A percentile compares a stretch with the other conserved stretches of the same genome.
Evolutionary conservation across 163 green algal genomes (phyloP).

Genomic region (Chlamydomonas reinhardtii): DNA sequence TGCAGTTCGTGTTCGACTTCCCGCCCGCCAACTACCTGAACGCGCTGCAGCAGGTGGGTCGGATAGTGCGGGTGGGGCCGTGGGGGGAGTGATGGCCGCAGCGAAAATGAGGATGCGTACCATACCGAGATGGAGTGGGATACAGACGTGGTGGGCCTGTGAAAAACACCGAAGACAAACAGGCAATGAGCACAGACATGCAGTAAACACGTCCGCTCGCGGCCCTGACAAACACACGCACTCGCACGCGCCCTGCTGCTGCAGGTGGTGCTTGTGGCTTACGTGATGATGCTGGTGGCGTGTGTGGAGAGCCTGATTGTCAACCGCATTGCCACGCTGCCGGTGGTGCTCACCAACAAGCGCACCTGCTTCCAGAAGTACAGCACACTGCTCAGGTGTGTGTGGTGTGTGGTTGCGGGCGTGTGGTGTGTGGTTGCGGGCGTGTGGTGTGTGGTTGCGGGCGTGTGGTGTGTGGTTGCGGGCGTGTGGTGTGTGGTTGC

Average conservation of each 20-base stretch:
- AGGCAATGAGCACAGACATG: too few relatives aligned
- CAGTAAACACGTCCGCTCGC: too few relatives aligned
- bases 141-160: too few relatives aligned
- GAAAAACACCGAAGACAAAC: too few relatives aligned
- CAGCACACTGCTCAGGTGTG: constrained; percentile 2
- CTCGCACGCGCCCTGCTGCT: too few relatives aligned
- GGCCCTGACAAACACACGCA: too few relatives aligned
- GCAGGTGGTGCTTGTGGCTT: constrained; percentile 30
- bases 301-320: constrained; percentile 22
- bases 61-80: neutral
- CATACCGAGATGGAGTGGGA: too few relatives aligned
- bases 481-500: too few relatives aligned
- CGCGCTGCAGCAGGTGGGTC: constrained; percentile 26
- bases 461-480: neutral
- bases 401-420: too few relatives aligned
- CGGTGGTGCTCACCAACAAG: constrained; percentile 10
- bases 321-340: constrained; percentile 13
- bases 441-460: neutral
- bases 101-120: too few relatives aligned
- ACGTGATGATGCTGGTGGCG: constrained; percentile 13
- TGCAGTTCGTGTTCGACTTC: constrained; percentile 46
- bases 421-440: neutral
- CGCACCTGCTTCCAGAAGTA: constrained; percentile 9
- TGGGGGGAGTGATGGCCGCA: too few relatives aligned
- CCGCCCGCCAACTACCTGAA: constrained; percentile 43